Base-by-base conservation (phyloP, 2,329 filamentous ascomycete species). In the Sporothrix globosa region DNA sequence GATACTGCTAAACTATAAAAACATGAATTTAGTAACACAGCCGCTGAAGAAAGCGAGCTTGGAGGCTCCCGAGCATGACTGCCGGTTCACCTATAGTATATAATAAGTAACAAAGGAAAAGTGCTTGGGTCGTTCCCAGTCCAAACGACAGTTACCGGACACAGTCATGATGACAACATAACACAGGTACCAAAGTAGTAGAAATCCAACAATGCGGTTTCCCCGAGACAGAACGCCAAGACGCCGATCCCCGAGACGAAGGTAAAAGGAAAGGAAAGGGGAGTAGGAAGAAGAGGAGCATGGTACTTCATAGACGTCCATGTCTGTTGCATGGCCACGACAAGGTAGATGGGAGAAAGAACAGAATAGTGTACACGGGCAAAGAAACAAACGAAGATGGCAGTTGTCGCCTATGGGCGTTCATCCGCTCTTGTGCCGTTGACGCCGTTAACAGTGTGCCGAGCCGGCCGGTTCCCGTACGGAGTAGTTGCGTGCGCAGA, bases 401-500 rank as follows among this genome's bases (percentile, higher is more conserved):
- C 3, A 34, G 58, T 10, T 19, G 27, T 17, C 46, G 17, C 34
- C 14, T 48, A 48, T n/a, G 48, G 21, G 19, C 24, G n/a, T 7
- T 13, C 24, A 39, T 13, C 44, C 67, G 61, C 69, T 71, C 27
- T 70, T 74, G 71, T 58, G 39, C 73, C 73, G 30, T 77, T 74
- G 54, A 73, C 71, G 69, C 77, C 77, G 67, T 79, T 78, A 5
- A 76, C 63, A 27, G 44, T 11, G 1, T 56, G 69, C 19, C 54
- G 56, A 1, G 70, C 11, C 1, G 50, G 2, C 2, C 30, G 69
- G 6, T 27, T 21, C 4, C 34, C 56, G 10, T 56, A 63, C 24
- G 58, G 34, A 6, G 48, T 58, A 1, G 48, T 46, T 9, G 48
- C 14, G 27, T 67, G 58, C 1, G 21, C 52, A 1, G 53, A 10